Conservation (phyloP, 2,329 filamentous ascomycete genomes). For the Colletotrichum ledebouriae region DNA sequence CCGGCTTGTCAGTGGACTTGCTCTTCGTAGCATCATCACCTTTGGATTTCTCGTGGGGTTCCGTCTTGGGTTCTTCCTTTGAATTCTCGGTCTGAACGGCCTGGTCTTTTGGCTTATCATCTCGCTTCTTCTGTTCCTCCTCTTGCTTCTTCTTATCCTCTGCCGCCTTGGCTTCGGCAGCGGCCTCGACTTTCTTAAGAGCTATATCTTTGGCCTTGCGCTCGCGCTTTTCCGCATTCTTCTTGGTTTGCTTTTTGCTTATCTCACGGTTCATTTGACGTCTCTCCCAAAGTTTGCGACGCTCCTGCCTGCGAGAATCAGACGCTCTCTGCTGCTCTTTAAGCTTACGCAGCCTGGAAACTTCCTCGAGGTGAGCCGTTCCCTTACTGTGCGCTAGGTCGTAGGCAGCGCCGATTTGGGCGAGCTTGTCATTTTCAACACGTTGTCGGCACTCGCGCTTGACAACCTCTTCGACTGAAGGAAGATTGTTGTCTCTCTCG, state of each 20-base stretch:
- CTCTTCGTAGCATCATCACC: constrained; percentile 38
- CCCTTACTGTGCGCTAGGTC: constrained; percentile 73
- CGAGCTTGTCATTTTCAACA: constrained; percentile 69
- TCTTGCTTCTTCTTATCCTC: constrained; percentile 44
- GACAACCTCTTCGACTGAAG: constrained; percentile 69
- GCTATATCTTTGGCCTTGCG: constrained; percentile 38
- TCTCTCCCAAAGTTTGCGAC: constrained; percentile 64
- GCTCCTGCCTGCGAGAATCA: constrained; percentile 58
- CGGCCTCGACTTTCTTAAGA: constrained; percentile 34
- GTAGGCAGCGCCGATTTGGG: constrained; percentile 70
- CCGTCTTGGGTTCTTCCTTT: constrained; percentile 19
- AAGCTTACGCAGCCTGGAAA: constrained; percentile 63
- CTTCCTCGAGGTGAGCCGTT: constrained; percentile 63
- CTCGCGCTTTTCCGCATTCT: constrained; percentile 54
- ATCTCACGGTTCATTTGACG: constrained; percentile 59
- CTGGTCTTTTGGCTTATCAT: constrained; percentile 35
- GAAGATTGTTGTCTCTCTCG: constrained; percentile 56
- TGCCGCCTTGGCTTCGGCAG: constrained; percentile 43
- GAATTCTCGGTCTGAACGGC: constrained; percentile 38
- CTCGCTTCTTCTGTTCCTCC: constrained; percentile 45
- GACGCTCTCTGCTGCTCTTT: constrained; percentile 64
- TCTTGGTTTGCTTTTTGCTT: constrained; percentile 57
- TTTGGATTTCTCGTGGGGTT: constrained; percentile 8
- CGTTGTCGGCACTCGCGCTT: constrained; percentile 63
- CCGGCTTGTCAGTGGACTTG: not conserved